Evolutionary conservation across 2,329 filamentous ascomycete genomes (phyloP), one percentile per base, ranked within the genome.

Genomic region (Cercospora sesami): DNA sequence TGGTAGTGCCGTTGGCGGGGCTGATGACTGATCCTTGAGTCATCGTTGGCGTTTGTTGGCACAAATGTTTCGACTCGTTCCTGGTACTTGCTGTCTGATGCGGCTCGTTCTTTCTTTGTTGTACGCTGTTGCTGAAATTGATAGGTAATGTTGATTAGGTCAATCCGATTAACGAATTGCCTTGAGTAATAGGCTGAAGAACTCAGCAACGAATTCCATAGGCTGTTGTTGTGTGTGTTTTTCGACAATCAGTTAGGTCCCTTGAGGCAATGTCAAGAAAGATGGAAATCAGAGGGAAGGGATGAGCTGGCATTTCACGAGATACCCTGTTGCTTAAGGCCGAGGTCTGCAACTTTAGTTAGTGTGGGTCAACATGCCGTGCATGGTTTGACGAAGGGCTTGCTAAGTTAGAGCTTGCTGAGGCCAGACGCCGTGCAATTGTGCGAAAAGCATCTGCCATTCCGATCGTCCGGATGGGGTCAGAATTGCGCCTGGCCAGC

Each of bases 121-220:
- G 21, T 31, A 31, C n/a, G 28, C 26, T 21, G 61, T 14, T 33
- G 55, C 48, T 28, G 48, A 28, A n/a, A 16, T 30, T n/a, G 48
- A 26, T 55, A 4, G 48, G 14, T 30, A 28, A 28, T 5, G 23
- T 55, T n/a, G 60, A 51, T 26, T 6, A 21, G 39, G 26, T 14
- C 26, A 18, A 21, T 7, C 23, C 16, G 51, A 12, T 65, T 65
- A 68, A 57, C 66, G 66, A 59, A 68, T 68, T 36, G 66, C 66
- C 60, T 68, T 68, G 62, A 68, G 66, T 33, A 68, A 48, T 12
- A 68, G 66, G 62, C 62, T 64, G 66, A 68, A 68, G 66, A 68
- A 68, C 31, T 68, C 62, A 18, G 66, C 62, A 30, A 65, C 66
- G 53, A 65, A 65, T 48, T 64, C 66, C 66, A 68, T 68, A 55